Evolutionary conservation across 345 rosid genomes (phyloP), one percentile per base, ranked within the genome.

Genomic region (Pelargonium nanum): DNA sequence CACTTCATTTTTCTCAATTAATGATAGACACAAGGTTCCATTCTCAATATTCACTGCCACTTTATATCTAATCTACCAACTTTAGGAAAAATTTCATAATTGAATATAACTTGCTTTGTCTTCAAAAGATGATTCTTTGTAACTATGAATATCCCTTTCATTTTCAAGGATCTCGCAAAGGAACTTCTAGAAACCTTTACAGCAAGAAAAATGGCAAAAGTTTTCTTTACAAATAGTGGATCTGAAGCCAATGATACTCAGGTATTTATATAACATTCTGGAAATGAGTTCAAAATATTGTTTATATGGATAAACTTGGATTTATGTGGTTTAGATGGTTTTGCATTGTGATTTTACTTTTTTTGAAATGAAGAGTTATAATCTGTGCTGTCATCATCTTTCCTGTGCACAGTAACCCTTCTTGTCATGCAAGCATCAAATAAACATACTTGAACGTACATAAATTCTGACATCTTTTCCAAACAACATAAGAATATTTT

Each of bases 241-340:
- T 93, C 99, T 59, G 97, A 93, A 61, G 99, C 99, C 73, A 93
- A 87, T 32, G 99, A 93, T 68, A 84, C 97, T 6, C 99, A 90
- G 96, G 96, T 93, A 56, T 66, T 40, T 12, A 40, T 10, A 10
- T 40, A 40, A 17, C 48, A 6, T 40, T 40, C 48, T 17, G 16
- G 48, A 40, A 40, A 40, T 40, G 16, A 9, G 16, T 40, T 40
- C 13, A 40, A 40, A 40, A 40, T 0, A 40, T 12, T 12, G 15
- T 40, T 40, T 40, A 28, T 28, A 8, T 28, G 4, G 34, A 28
- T 28, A 1, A 9, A 34, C 12, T 1, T 34, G 45, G 45, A 34
- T 4, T 34, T 34, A 40, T n/a, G n/a, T n/a, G n/a, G n/a, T n/a
- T n/a, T n/a, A n/a, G n/a, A n/a, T n/a, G n/a, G n/a, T n/a, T n/a